Evolutionary conservation across 2,329 filamentous ascomycete genomes (phyloP).

Genomic region (Monilinia polystroma): DNA sequence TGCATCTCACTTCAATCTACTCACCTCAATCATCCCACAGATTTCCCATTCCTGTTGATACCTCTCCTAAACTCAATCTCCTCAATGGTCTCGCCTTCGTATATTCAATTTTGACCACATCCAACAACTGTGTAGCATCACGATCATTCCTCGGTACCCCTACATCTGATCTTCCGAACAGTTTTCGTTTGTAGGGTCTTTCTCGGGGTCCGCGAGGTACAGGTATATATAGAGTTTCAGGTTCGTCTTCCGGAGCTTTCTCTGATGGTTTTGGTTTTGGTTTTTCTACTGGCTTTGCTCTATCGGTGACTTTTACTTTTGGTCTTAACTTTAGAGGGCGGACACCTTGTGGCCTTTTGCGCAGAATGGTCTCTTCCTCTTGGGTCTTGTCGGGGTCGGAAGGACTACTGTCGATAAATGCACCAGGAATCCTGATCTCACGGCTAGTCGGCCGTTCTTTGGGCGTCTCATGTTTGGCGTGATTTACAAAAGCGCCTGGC

Average conservation of each 20-base stretch:
- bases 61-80: slow-evolving; percentile 33
- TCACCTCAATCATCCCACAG: slow-evolving; percentile 27
- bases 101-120: slow-evolving; percentile 6
- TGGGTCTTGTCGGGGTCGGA: slow-evolving; percentile 27
- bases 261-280: background rate
- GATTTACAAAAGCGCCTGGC: slow-evolving; percentile 15
- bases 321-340: background rate
- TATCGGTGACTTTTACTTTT: background rate
- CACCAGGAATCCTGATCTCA: slow-evolving; percentile 30
- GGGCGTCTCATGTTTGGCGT: background rate
- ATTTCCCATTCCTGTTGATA: slow-evolving; percentile 28
- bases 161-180: background rate
- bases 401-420: slow-evolving; percentile 25
- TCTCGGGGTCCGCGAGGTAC: slow-evolving; percentile 11
- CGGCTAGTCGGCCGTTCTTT: background rate
- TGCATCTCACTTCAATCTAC: background rate
- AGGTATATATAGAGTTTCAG: background rate
- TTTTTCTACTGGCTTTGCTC: background rate
- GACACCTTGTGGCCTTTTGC: background rate
- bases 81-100: slow-evolving; percentile 23
- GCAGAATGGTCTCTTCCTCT: slow-evolving; percentile 25
- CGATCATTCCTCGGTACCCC: background rate
- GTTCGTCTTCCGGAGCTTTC: background rate
- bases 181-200: slow-evolving; percentile 11
- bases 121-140: slow-evolving; percentile 12